Percentiles rank a stretch among this genome's conserved stretches.
These are phyloP conservation scores for Clausena lansium DNA, from an alignment of 345 rosid species.

Conservation along the genomic window DNA sequence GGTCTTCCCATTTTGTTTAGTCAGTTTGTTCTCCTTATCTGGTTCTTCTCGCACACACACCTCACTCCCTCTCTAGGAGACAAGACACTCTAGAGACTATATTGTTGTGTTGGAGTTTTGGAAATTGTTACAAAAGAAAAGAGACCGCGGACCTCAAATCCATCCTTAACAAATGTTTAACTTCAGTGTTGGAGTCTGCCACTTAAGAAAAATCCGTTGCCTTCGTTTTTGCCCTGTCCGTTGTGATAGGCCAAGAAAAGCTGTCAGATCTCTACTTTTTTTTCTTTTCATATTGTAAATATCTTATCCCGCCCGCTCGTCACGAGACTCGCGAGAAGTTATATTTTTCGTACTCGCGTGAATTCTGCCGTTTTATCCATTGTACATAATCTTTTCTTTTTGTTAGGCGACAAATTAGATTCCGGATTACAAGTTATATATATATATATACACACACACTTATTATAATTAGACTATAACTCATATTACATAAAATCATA, in stretches of 20 bases:
- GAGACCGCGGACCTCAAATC: constrained; percentile 47
- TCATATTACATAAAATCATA: too few species aligned
- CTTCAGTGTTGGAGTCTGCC: constrained; percentile 40
- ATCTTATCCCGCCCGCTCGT: neutral
- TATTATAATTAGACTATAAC: too few species aligned
- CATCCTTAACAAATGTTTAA: constrained; percentile 29
- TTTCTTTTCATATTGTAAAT: neutral
- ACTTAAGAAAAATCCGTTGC: neutral
- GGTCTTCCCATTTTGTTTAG: constrained; percentile 34
- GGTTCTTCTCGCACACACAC: neutral
- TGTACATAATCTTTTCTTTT: neutral
- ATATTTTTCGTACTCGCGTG: neutral
- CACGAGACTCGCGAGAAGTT: constrained; percentile 12
- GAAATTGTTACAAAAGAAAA: constrained; percentile 32
- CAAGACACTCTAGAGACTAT: constrained; percentile 18
- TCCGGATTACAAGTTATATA: too few species aligned
- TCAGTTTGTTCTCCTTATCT: neutral
- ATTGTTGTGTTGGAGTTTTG: constrained; percentile 34
- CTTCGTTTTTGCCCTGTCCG: constrained; percentile 11
- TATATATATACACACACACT: too few species aligned
- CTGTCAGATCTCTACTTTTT: constrained; percentile 17
- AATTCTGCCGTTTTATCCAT: neutral
- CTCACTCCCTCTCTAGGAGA: constrained; percentile 6
- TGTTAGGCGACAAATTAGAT: neutral
- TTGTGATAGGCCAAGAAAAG: constrained; percentile 19